Base-by-base conservation (phyloP, 306 rosid genomes). In the Erythrophleum fordii region DNA sequence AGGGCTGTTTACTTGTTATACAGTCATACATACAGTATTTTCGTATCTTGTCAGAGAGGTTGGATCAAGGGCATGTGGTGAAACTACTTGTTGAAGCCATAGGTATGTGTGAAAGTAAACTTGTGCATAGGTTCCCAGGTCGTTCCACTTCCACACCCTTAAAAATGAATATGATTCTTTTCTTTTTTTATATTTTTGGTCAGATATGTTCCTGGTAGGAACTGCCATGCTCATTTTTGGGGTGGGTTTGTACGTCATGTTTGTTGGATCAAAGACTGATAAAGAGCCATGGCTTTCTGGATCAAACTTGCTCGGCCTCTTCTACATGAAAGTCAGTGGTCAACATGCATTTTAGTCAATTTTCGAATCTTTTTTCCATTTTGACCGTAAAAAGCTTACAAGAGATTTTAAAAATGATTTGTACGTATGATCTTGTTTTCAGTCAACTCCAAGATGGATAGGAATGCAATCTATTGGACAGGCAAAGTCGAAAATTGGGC, bases 191-290 rank as follows among this genome's bases (percentile, higher is more conserved):
- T 6, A n/a, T 73, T 14, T 52, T 35, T 9, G 22, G 73, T 17
- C 87, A 86, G 89, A 86, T 60, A 69, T 82, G 87, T 86, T 81
- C 83, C 26, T 86, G 5, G 60, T 83, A 58, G 89, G 89, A 77
- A 86, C 82, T 26, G 87, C 87, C 56, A 77, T 86, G 72, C 69
- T 86, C 12, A 42, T 77, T 18, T 86, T 83, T 77, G 89, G 89
- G 51, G 76, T 69, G 53, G 79, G 82, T 73, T 69, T 86, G 73
- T 83, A 86, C 75, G 64, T 37, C 64, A 83, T 86, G 85, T 86
- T 86, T 77, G 89, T 86, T 28, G 64, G 80, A 29, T 69, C 85
- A 78, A 46, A 26, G 44, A 42, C 28, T 45, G 39, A 58, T 80
- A 51, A 58, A 26, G 41, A 60, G 66, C 59, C 65, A 9, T 5